phyloP scores from a whole-genome alignment of 108 stramenopile genomes.

The Hondaea fermentalgiana region DNA sequence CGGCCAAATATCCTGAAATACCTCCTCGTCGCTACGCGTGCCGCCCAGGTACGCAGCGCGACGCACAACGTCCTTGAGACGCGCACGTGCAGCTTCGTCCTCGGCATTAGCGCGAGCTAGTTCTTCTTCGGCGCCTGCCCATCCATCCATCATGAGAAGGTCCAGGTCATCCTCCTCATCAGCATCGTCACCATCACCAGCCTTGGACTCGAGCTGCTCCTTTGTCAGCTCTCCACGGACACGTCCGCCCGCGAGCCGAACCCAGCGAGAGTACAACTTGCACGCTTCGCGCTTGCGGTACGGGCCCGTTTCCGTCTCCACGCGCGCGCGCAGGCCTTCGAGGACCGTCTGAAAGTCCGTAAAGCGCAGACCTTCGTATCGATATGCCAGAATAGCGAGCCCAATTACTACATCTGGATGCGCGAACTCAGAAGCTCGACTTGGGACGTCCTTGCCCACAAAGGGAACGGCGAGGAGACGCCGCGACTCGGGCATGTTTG shows the following conservation, averaged over 20 bases:
- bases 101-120: background rate
- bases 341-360: constrained; percentile 53
- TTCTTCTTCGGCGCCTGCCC: background rate
- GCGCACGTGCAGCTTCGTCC: background rate
- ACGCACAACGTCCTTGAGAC: background rate
- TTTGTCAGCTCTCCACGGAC: background rate
- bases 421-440: constrained; percentile 31
- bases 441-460: constrained; percentile 39
- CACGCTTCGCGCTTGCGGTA: constrained; percentile 85
- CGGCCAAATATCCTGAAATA: constrained; percentile 90
- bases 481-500: constrained; percentile 34
- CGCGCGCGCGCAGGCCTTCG: constrained; percentile 69
- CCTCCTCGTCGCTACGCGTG: constrained; percentile 21
- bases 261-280: background rate
- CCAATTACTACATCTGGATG: constrained; percentile 42
- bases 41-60: constrained; percentile 12
- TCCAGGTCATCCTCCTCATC: background rate
- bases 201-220: background rate
- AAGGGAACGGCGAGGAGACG: constrained; percentile 33
- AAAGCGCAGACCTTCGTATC: constrained; percentile 27
- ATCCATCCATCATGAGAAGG: background rate
- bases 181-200: background rate
- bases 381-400: constrained; percentile 27
- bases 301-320: constrained; percentile 90
- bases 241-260: background rate